Percentiles rank a stretch among this genome's conserved stretches.
Evolutionary conservation across 106 monocot genomes (phyloP).

Genomic region (Acanthochlamys bracteata): DNA sequence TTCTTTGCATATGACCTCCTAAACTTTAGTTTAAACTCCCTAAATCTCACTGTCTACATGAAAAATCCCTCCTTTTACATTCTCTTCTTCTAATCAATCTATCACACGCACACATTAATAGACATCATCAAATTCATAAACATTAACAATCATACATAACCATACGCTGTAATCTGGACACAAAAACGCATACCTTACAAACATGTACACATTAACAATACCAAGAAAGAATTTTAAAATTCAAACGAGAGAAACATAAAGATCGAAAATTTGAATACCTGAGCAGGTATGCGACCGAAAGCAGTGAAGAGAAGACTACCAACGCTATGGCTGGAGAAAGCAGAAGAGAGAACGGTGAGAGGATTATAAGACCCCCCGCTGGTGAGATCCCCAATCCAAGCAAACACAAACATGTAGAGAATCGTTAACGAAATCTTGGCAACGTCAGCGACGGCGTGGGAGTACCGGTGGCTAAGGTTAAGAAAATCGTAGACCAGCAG

Average conservation of each 20-base stretch:
- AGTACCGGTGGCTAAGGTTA: constrained; percentile 9
- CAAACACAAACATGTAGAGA: constrained; percentile 78
- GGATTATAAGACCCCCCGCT: constrained; percentile 79
- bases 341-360: constrained; percentile 51
- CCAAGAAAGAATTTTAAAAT: not conserved
- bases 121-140: no score
- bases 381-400: constrained; percentile 47
- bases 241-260: no score
- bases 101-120: no score
- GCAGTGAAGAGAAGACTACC: constrained; percentile 44
- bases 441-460: constrained; percentile 34
- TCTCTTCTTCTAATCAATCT: no score
- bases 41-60: no score
- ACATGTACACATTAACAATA: not conserved
- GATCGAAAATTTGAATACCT: constrained; percentile 29
- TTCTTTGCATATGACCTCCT: no score
- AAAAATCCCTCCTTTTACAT: no score
- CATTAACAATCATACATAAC: no score
- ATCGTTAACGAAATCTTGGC: constrained; percentile 45
- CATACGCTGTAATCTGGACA: no score
- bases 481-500: constrained; percentile 33
- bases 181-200: no score
- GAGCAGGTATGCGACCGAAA: constrained; percentile 67
- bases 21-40: no score
- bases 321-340: constrained; percentile 34